Evolutionary conservation across 306 rosid species (phyloP).

Genomic region (Prunus fruticosa): DNA sequence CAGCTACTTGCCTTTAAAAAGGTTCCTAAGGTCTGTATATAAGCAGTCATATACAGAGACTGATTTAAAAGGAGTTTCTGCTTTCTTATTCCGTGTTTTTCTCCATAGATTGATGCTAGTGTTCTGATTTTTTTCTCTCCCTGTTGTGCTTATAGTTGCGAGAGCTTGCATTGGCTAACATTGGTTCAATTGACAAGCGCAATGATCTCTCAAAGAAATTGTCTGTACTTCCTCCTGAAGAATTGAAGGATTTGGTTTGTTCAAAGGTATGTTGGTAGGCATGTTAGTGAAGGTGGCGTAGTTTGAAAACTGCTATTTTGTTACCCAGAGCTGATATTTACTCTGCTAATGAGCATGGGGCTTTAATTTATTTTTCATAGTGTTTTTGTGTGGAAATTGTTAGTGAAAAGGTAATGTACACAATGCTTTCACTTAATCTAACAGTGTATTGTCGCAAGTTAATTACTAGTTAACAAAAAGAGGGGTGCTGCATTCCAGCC

Average conservation of each 20-base stretch:
- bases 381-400: background rate
- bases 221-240: constrained; percentile 69
- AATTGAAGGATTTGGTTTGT: constrained; percentile 85
- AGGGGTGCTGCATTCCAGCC: background rate
- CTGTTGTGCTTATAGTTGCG: constrained; percentile 54
- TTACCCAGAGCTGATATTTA: background rate
- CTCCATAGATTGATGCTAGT: background rate
- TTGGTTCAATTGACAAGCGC: constrained; percentile 87
- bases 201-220: constrained; percentile 83
- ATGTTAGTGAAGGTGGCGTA: background rate
- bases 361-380: background rate
- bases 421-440: background rate
- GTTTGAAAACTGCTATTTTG: background rate
- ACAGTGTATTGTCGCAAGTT: background rate
- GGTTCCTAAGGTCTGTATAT: constrained; percentile 65
- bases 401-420: background rate
- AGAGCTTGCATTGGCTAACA: constrained; percentile 77
- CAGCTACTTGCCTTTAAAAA: constrained; percentile 87
- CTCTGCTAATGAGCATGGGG: background rate
- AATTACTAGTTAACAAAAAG: background rate
- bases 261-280: constrained; percentile 53
- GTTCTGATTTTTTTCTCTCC: constrained; percentile 13
- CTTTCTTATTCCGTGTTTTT: background rate
- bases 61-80: constrained; percentile 1
- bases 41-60: background rate